These are phyloP conservation scores for Pythium pectinolyticum DNA, from an alignment of 352 stramenopile species.

Conservation along the genomic window DNA sequence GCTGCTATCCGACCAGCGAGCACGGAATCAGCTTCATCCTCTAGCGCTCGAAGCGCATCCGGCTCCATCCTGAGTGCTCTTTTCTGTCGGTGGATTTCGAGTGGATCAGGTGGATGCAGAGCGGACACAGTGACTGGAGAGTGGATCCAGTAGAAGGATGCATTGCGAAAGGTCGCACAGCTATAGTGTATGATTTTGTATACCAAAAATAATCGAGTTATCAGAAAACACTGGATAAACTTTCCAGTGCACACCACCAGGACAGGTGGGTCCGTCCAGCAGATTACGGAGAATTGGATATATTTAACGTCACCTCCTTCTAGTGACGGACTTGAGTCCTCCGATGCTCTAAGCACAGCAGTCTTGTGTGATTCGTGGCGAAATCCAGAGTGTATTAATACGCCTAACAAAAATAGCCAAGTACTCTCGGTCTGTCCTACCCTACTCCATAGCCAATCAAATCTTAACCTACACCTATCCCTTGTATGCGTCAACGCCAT, in stretches of 20 bases:
- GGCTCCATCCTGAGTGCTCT: background rate
- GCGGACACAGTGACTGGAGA: background rate
- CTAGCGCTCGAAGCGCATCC: background rate
- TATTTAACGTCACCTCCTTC: too few species aligned
- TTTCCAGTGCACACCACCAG: background rate
- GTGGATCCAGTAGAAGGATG: background rate
- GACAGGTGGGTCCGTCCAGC: background rate
- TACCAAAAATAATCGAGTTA: background rate
- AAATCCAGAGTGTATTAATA: too few species aligned
- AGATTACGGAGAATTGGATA: background rate
- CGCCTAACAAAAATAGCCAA: too few species aligned
- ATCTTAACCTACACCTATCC: too few species aligned
- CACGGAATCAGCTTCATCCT: background rate
- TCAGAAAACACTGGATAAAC: background rate
- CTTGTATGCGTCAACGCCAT: too few species aligned
- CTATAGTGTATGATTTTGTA: background rate
- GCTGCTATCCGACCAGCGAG: background rate
- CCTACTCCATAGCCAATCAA: too few species aligned
- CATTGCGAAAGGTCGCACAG: background rate
- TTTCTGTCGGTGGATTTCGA: background rate
- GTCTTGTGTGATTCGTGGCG: too few species aligned
- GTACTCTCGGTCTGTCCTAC: too few species aligned
- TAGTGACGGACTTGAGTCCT: too few species aligned
- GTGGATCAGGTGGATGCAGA: slow-evolving; percentile 1
- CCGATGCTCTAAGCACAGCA: too few species aligned